Evolutionary conservation across 2,329 filamentous ascomycete genomes (phyloP).

Genomic region (Gaeumannomyces tritici): DNA sequence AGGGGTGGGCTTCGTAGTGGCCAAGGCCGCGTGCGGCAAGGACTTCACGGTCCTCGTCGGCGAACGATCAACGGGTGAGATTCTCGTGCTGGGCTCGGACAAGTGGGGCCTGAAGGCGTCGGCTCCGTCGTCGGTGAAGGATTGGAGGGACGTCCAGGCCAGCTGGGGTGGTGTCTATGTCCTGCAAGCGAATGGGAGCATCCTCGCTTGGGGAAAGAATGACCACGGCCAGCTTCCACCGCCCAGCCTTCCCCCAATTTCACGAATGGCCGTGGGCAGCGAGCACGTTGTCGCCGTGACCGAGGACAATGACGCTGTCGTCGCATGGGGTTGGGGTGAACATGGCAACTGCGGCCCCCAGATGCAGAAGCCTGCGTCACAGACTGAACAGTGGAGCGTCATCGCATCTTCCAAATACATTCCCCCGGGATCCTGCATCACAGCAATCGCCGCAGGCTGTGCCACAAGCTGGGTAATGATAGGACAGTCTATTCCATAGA

Average conservation of each 20-base stretch:
- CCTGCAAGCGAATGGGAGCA: slow-evolving; percentile 45
- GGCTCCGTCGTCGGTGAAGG: slow-evolving; percentile 40
- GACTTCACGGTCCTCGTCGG: slow-evolving; percentile 74
- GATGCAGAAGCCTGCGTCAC: slow-evolving; percentile 48
- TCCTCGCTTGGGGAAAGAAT: slow-evolving; percentile 73
- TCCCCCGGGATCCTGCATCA: slow-evolving; percentile 40
- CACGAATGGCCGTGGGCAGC: slow-evolving; percentile 69
- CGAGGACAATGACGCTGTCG: slow-evolving; percentile 46
- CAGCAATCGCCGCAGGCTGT: slow-evolving; percentile 70
- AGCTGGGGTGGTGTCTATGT: slow-evolving; percentile 80
- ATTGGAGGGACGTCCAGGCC: slow-evolving; percentile 61
- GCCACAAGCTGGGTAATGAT: slow-evolving; percentile 70
- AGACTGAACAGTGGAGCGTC: slow-evolving; percentile 59
- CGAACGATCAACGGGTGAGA: slow-evolving; percentile 41
- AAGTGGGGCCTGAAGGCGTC: slow-evolving; percentile 58
- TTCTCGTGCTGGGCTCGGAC: slow-evolving; percentile 62
- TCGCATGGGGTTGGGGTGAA: slow-evolving; percentile 95
- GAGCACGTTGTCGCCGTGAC: slow-evolving; percentile 78
- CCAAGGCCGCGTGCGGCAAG: slow-evolving; percentile 64
- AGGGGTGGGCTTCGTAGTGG: slow-evolving; percentile 49
- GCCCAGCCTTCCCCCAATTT: slow-evolving; percentile 41
- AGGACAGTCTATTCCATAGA: not conserved
- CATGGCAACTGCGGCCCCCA: slow-evolving; percentile 85
- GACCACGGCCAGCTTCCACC: slow-evolving; percentile 77
- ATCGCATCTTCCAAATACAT: slow-evolving; percentile 51